Evolutionary conservation across 2,329 filamentous ascomycete species (phyloP).

Genomic region (Venturia asperata): DNA sequence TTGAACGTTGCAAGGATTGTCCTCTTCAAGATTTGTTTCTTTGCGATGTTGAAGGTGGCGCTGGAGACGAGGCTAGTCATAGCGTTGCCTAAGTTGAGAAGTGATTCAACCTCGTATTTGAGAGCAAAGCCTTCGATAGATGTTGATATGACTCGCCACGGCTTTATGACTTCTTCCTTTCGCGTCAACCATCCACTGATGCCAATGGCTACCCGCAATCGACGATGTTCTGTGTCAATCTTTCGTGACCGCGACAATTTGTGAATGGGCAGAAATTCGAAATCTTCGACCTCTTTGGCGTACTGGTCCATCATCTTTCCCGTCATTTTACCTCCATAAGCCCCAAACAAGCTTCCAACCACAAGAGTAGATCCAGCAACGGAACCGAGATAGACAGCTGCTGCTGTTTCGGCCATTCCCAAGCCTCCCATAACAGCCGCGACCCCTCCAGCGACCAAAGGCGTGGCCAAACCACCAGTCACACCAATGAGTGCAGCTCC

Average conservation of each 20-base stretch:
- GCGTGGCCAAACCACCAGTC: conserved; percentile 70
- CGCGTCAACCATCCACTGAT: conserved; percentile 75
- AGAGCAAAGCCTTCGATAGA: conserved; percentile 75
- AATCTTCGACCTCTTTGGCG: conserved; percentile 77
- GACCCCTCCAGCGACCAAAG: conserved; percentile 70
- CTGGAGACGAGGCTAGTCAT: conserved; percentile 72
- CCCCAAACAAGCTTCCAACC: conserved; percentile 81
- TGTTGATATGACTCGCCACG: conserved; percentile 70
- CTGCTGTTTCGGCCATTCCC: conserved; percentile 65
- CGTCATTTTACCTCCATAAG: conserved; percentile 79
- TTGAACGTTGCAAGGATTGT: conserved; percentile 42
- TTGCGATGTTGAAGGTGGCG: conserved; percentile 71
- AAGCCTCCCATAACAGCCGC: conserved; percentile 71
- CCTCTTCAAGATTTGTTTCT: conserved; percentile 64
- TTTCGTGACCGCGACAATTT: conserved; percentile 47
- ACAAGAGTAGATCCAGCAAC: conserved; percentile 72
- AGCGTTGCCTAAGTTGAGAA: conserved; percentile 70
- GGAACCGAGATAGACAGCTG: conserved; percentile 70
- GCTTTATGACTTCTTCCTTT: conserved; percentile 62
- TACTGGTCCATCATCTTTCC: conserved; percentile 86
- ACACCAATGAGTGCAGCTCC: conserved; percentile 81
- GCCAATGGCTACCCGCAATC: conserved; percentile 71
- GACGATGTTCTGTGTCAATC: conserved; percentile 41
- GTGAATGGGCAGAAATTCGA: conserved; percentile 72
- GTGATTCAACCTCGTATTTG: conserved; percentile 71